Evolutionary conservation across 2,329 filamentous ascomycete species (phyloP).

Genomic region (Penicillium sp.): DNA sequence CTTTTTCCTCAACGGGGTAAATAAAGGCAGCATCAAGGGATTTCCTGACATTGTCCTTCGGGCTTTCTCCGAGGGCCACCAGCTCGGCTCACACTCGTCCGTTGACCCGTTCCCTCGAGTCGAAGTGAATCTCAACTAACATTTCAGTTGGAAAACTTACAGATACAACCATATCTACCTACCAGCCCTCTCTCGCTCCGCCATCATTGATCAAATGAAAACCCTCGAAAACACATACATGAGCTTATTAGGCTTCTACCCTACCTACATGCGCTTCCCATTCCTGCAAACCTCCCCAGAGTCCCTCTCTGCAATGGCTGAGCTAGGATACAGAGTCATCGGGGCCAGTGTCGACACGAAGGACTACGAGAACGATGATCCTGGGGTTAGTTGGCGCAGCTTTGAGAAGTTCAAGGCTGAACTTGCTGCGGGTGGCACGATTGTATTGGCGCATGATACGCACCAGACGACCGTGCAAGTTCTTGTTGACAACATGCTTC

Average conservation of each 20-base stretch:
- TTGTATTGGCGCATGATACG: constrained; percentile 39
- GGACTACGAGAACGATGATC: constrained; percentile 41
- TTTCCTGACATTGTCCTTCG: constrained; percentile 30
- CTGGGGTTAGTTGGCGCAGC: constrained; percentile 28
- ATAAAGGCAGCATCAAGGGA: constrained; percentile 32
- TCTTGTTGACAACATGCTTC: constrained; percentile 35
- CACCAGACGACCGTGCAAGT: constrained; percentile 36
- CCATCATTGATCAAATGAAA: constrained; percentile 41
- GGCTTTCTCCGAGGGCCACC: constrained; percentile 42
- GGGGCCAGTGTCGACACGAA: constrained; percentile 43
- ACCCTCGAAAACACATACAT: constrained; percentile 40
- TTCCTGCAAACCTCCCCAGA: constrained; percentile 38
- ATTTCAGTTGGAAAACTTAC: neutral
- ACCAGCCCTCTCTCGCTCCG: constrained; percentile 28
- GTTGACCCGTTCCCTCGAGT: neutral
- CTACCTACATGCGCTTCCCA: constrained; percentile 51
- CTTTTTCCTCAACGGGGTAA: constrained; percentile 58
- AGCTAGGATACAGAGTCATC: constrained; percentile 48
- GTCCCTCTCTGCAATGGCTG: constrained; percentile 37
- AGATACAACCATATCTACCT: constrained; percentile 45
- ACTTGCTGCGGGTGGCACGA: constrained; percentile 32
- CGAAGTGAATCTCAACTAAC: neutral
- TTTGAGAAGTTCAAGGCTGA: constrained; percentile 32
- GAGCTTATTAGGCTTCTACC: constrained; percentile 44
- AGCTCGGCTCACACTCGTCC: constrained; percentile 48